Percentiles rank a stretch among this genome's conserved stretches.
Evolutionary conservation across 176 grass and related monocot genomes (phyloP).

Genomic region (Saccharum officinarum): DNA sequence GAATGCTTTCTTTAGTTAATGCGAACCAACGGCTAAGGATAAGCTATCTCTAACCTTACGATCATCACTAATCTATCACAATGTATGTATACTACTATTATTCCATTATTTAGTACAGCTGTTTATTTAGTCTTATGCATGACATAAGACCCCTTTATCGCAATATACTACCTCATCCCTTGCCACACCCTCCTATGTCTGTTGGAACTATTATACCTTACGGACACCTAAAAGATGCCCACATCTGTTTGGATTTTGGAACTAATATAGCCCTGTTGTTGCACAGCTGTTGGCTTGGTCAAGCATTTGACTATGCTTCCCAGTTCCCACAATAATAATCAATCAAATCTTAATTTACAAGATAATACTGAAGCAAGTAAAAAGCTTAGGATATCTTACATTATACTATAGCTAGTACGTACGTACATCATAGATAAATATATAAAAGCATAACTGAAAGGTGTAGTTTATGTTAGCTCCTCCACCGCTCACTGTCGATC

Average conservation of each 20-base stretch:
- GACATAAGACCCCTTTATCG: conserved; percentile 22
- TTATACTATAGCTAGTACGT: not conserved
- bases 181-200: not conserved
- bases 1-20: not conserved
- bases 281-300: conserved; percentile 11
- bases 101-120: conserved; percentile 8
- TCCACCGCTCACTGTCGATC: not conserved
- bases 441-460: not conserved
- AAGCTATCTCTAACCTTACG: not conserved
- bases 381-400: not conserved
- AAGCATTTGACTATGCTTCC: conserved; percentile 7
- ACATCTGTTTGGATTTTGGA: conserved; percentile 17
- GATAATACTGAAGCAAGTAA: not conserved
- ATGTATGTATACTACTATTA: not conserved
- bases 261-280: not conserved
- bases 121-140: conserved; percentile 29
- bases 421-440: no score
- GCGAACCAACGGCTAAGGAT: conserved; percentile 23
- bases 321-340: not conserved
- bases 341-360: conserved; percentile 1
- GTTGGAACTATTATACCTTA: not conserved
- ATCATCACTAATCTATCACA: not conserved
- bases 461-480: not conserved
- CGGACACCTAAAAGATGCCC: conserved; percentile 32
- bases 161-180: conserved; percentile 30